Conservation (phyloP, 306 rosid species). For the Delonix regia region DNA sequence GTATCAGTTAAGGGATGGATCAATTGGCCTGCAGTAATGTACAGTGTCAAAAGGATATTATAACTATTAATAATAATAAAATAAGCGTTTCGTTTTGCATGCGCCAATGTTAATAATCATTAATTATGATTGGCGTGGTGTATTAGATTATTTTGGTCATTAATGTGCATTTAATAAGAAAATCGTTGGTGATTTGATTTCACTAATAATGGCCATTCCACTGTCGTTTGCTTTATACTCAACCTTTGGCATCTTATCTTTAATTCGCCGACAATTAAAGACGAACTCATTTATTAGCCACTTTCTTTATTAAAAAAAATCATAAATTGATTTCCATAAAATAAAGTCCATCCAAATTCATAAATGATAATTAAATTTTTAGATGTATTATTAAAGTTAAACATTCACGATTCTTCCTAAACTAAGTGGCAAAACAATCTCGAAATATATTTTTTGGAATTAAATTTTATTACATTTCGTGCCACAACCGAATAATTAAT, state of each 20-base stretch:
- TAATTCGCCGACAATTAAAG: neutral
- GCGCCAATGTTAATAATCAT: neutral
- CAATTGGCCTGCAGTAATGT: neutral
- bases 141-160: neutral
- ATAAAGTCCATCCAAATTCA: too few relatives aligned
- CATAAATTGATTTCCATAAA: neutral
- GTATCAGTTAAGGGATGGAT: neutral
- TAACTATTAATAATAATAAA: neutral
- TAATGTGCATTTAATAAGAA: neutral
- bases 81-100: neutral
- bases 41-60: too few relatives aligned
- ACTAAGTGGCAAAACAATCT: too few relatives aligned
- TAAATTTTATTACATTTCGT: too few relatives aligned
- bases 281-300: neutral
- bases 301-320: neutral
- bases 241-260: neutral
- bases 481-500: too few relatives aligned
- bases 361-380: too few relatives aligned
- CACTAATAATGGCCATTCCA: neutral
- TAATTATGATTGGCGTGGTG: neutral
- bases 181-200: neutral
- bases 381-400: too few relatives aligned
- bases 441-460: too few relatives aligned
- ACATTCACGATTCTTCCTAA: too few relatives aligned
- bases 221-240: neutral